Base-by-base conservation (phyloP, 805 yeast genomes). In the Nakazawaea pomicola region DNA sequence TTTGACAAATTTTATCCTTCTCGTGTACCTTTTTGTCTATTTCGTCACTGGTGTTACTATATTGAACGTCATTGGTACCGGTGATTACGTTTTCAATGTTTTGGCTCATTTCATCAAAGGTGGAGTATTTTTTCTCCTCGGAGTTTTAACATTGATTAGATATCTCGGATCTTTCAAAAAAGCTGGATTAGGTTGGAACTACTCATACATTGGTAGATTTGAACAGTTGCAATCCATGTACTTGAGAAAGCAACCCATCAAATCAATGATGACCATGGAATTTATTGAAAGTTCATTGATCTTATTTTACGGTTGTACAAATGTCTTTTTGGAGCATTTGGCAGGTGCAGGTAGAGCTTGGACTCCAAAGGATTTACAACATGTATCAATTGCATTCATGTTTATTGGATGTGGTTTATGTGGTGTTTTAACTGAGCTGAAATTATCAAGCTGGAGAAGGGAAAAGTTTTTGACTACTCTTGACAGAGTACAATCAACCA, bases 41-140 rank as follows among this genome's bases (percentile, higher is more conserved):
- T 52, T 81, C 14, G 60, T 67, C 38, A 65, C 72, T 11, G 80
- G 79, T 41, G 54, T 79, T 23, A 86, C 88, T 6, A 80, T 83
- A 5, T 83, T 85, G 33, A 75, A 73, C 40, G 56, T 81, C 30
- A 60, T 89, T 53, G 98, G 95, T 29, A 63, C 75, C 60, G 90
- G 78, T 3, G 55, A 52, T 10, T 67, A 67, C 16, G 81, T 90
- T 11, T 91, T 87, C 65, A 88, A 87, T 52, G 61, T 91, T 39
- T 70, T 91, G 43, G 99, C 99, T 1, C 99, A 91, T 62, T 87
- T 88, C 72, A 91, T 91, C 60, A 91, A 91, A 61, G 99, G 99
- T 46, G 93, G 91, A 19, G 93, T 91, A 2, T 91, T 91, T 56
- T 70, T 88, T 44, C 48, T 70, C 4, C 64, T 84, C 29, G 99